Evolutionary conservation across 768 basidiomycete species (phyloP).

Genomic region (Harrya chromipes): DNA sequence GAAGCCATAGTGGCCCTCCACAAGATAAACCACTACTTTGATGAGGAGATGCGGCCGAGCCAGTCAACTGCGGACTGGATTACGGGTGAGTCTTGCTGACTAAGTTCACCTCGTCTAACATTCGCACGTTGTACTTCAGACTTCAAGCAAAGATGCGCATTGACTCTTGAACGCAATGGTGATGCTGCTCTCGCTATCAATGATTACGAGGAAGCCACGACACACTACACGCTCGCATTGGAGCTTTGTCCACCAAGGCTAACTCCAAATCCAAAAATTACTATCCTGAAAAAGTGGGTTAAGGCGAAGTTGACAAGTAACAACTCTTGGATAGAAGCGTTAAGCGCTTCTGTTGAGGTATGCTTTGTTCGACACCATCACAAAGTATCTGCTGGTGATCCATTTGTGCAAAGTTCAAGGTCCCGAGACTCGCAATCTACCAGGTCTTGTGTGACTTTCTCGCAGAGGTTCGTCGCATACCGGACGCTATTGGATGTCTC

Average conservation of each 20-base stretch:
- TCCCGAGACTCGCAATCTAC: neutral
- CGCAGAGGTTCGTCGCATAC: neutral
- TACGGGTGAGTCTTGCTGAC: neutral
- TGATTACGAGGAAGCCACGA: neutral
- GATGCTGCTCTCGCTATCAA: neutral
- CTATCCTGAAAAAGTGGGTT: neutral
- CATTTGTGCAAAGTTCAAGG: neutral
- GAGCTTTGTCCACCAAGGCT: neutral
- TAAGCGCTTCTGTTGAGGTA: slow-evolving; percentile 1
- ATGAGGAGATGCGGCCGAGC: neutral
- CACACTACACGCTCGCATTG: slow-evolving; percentile 1
- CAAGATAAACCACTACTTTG: neutral
- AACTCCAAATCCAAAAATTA: neutral
- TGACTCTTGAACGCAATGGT: neutral
- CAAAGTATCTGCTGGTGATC: neutral
- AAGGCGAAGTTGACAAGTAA: neutral
- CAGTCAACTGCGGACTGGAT: neutral
- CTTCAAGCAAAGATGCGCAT: neutral
- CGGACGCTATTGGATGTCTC: neutral
- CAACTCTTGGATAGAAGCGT: neutral
- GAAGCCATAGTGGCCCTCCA: neutral
- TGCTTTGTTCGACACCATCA: neutral
- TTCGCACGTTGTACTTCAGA: neutral
- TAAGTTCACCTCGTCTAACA: neutral
- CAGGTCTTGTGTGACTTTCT: slow-evolving; percentile 2